Conservation (phyloP, 169 alveolate genomes). For the Babesia bigemina region DNA sequence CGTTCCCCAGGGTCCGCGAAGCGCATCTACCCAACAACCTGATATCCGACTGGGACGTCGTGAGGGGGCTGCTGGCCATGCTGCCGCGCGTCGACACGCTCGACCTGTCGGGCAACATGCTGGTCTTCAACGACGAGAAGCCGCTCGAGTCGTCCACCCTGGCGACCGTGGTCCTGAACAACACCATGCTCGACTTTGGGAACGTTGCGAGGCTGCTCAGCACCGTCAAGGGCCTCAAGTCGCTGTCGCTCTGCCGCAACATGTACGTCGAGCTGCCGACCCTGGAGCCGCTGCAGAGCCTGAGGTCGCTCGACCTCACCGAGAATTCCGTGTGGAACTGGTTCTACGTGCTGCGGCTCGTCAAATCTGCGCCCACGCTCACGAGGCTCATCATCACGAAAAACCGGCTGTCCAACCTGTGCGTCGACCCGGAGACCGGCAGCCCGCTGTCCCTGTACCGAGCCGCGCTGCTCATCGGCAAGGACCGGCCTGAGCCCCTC, state of each 20-base stretch:
- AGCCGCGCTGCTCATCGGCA: slow-evolving; percentile 8
- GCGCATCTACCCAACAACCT: slow-evolving; percentile 32
- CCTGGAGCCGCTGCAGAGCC: background rate
- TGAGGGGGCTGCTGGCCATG: background rate
- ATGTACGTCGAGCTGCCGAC: slow-evolving; percentile 14
- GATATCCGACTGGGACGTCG: slow-evolving; percentile 22
- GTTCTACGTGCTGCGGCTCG: slow-evolving; percentile 4
- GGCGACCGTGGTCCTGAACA: slow-evolving; percentile 12
- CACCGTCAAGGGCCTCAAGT: background rate
- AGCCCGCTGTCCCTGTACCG: slow-evolving; percentile 3
- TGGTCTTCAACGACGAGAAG: background rate
- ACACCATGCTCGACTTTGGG: slow-evolving; percentile 2
- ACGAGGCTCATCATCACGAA: background rate
- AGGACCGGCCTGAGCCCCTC: background rate
- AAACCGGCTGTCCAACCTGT: slow-evolving; percentile 21
- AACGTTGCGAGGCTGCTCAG: background rate
- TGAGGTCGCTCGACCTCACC: slow-evolving; percentile 1
- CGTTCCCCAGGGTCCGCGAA: slow-evolving; percentile 43
- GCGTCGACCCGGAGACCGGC: slow-evolving; percentile 18
- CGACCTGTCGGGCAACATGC: slow-evolving; percentile 37
- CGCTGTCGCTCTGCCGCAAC: slow-evolving; percentile 16
- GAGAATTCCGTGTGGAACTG: slow-evolving; percentile 34
- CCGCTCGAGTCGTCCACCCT: slow-evolving; percentile 6
- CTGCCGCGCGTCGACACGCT: slow-evolving; percentile 19
- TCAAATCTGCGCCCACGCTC: slow-evolving; percentile 2